Conservation (phyloP, 768 basidiomycete species). For the Agaricus blazei region DNA sequence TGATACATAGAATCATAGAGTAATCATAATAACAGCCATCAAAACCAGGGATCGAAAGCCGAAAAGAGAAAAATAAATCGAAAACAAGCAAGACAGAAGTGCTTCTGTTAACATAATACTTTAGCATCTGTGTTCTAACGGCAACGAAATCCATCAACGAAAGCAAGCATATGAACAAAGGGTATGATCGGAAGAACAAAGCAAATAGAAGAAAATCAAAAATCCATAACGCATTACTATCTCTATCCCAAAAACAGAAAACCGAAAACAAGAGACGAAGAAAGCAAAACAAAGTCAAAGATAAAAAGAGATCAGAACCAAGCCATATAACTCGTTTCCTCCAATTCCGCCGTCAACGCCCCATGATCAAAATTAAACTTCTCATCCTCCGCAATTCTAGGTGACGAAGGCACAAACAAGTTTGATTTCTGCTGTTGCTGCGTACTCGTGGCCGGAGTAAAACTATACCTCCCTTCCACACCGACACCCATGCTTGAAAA, state of each 20-base stretch:
- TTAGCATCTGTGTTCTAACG: too few relatives aligned
- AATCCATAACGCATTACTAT: not conserved
- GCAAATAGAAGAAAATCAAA: not conserved
- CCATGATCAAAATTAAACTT: constrained; percentile 62
- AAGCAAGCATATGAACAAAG: not conserved
- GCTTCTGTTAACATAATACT: too few relatives aligned
- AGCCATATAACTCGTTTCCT: constrained; percentile 64
- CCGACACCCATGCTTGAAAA: constrained; percentile 39
- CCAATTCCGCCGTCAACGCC: constrained; percentile 47
- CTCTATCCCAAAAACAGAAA: not conserved
- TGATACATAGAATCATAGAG: too few relatives aligned
- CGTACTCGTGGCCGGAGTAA: constrained; percentile 17
- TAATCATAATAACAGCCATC: too few relatives aligned
- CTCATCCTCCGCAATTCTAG: constrained; percentile 48
- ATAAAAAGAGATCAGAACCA: constrained; percentile 44
- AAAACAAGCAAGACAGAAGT: not conserved
- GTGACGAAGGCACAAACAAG: constrained; percentile 41
- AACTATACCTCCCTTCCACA: constrained; percentile 32
- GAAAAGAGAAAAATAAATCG: too few relatives aligned
- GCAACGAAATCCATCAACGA: not conserved
- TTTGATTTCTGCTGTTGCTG: constrained; percentile 20
- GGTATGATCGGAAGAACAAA: not conserved
- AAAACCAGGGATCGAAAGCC: too few relatives aligned
- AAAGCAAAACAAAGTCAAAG: not conserved
- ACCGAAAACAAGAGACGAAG: constrained; percentile 7